Evolutionary conservation across 768 basidiomycete species (phyloP), one percentile per base, ranked within the genome.

Genomic region (Neoboletus subvelutipes): DNA sequence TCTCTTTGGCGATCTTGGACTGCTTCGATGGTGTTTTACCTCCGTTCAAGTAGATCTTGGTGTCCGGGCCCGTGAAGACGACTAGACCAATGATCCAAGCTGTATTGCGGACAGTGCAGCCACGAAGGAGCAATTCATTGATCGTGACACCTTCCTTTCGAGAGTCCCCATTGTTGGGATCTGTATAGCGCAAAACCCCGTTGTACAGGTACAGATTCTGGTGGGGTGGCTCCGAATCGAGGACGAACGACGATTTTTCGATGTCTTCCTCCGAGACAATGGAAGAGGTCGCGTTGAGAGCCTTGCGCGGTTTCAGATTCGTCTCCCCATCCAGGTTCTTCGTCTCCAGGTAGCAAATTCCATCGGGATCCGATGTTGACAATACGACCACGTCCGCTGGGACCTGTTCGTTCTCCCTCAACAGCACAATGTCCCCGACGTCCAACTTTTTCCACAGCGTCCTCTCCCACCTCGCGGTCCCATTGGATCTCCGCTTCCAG

Each of bases 371-470:
- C 9, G 92, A 94, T 0, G 95, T 95, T 10, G 93, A 86, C 7
- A 98, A 82, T 1, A 99, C 92, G 58, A 95, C 81, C 61, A 98
- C 88, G 67, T 99, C 96, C 9, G 96, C 96, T 0, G 96, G 96
- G 13, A 98, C 89, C 74, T 97, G 96, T 49, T 98, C 96, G 72
- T 98, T 90, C 62, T 98, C 94, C 56, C 88, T 78, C 34, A 98
- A 77, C 9, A 98, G 76, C 31, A 98, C 92, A 22, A 98, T 74
- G 68, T 98, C 96, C n/a, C 96, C 96, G 12, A 98, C 94, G 68
- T 97, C 94, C 43, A 98, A 80, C 78, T 98, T 98, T 80, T 98
- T 98, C 96, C 96, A 98, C 2, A 98, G 76, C 15, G 96, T 98
- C 54, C 96, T 79, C 68, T 98, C 94, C 96, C 96, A 98, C 28